Evolutionary conservation across 305 asterid species (phyloP).

Genomic region (Stenogyne calaminthoides): DNA sequence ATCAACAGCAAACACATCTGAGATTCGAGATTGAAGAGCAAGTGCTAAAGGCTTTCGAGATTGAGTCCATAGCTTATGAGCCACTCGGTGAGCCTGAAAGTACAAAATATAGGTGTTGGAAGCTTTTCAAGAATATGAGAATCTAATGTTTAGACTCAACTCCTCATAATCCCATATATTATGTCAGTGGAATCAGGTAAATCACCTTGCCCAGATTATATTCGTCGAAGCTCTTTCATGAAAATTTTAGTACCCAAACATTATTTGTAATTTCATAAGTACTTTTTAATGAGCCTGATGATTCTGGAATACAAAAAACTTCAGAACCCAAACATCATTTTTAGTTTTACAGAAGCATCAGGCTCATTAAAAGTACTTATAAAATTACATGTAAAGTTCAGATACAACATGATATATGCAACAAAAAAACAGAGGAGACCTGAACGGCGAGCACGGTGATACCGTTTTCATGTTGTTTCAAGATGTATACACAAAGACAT

Average conservation of each 20-base stretch:
- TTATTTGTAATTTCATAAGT: not conserved
- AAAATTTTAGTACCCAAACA: no score
- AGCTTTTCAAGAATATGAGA: not conserved
- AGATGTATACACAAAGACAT: not conserved
- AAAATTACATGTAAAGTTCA: not conserved
- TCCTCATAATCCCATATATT: no score
- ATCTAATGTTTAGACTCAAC: not conserved
- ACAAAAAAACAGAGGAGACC: not conserved
- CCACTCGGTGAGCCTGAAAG: constrained; percentile 66
- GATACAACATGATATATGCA: not conserved
- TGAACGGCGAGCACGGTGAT: not conserved
- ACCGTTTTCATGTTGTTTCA: not conserved
- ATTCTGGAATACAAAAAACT: no score
- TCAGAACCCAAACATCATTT: no score
- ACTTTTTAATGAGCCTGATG: no score
- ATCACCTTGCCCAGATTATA: no score
- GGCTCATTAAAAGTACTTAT: constrained; percentile 10
- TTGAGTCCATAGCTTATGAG: constrained; percentile 79
- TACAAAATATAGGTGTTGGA: constrained; percentile 15
- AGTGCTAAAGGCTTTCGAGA: constrained; percentile 68
- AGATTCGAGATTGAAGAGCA: constrained; percentile 75
- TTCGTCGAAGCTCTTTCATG: no score
- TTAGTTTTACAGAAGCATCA: not conserved
- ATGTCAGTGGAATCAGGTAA: no score
- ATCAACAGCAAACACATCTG: constrained; percentile 76